phyloP scores from a whole-genome alignment of 768 basidiomycete species.

The Sutorius australiensis region DNA sequence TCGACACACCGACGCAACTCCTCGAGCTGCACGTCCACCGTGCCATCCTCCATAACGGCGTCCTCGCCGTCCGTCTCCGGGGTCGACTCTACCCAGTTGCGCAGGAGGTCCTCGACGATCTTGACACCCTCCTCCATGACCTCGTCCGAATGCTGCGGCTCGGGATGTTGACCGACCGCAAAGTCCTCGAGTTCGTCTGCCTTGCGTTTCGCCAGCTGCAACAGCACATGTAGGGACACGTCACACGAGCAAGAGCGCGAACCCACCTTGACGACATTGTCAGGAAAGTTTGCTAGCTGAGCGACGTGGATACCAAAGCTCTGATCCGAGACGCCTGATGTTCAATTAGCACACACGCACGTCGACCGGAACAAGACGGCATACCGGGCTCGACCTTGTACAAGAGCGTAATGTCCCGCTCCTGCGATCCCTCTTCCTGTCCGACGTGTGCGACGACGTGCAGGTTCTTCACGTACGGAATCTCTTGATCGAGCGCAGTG shows the following conservation, averaged over 20 bases:
- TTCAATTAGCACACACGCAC: background rate
- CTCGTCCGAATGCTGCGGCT: constrained; percentile 49
- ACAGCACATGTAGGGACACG: background rate
- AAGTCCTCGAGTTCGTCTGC: constrained; percentile 92
- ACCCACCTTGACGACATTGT: constrained; percentile 81
- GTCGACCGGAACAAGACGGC: constrained; percentile 11
- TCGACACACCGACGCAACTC: constrained; percentile 60
- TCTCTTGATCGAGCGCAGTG: constrained; percentile 84
- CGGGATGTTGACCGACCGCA: constrained; percentile 39
- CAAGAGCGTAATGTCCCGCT: constrained; percentile 76
- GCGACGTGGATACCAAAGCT: constrained; percentile 99
- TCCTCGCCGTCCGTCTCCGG: constrained; percentile 39
- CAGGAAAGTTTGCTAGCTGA: constrained; percentile 95
- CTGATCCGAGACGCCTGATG: constrained; percentile 84
- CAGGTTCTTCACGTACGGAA: constrained; percentile 85
- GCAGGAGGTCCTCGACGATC: constrained; percentile 76
- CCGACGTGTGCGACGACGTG: constrained; percentile 94
- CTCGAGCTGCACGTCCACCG: constrained; percentile 35
- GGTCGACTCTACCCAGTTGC: constrained; percentile 52
- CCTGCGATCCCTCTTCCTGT: constrained; percentile 41
- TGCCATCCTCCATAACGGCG: constrained; percentile 50
- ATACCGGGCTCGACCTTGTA: constrained; percentile 77
- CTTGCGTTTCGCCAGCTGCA: constrained; percentile 83
- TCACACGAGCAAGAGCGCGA: background rate
- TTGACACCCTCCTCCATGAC: constrained; percentile 75